Conservation (phyloP, 495 filamentous ascomycete species). For the Letharia columbiana region DNA sequence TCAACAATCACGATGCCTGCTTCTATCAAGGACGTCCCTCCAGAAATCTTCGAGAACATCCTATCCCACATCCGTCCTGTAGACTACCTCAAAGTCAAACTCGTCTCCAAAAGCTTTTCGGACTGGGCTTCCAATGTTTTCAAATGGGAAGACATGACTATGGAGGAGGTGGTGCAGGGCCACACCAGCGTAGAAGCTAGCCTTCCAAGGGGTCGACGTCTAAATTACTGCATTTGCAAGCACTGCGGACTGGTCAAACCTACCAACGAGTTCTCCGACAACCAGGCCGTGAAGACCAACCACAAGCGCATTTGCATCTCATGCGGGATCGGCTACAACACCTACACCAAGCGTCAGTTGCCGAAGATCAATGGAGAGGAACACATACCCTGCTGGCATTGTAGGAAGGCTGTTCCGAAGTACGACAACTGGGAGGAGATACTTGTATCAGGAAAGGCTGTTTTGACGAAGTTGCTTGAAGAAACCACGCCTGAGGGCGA, state of each 20-base stretch:
- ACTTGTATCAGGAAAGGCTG: not conserved
- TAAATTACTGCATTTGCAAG: not conserved
- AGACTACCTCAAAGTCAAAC: constrained; percentile 2
- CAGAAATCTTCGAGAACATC: not conserved
- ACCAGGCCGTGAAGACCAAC: constrained; percentile 1
- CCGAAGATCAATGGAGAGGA: not conserved
- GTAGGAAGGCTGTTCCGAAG: not conserved
- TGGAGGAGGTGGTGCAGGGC: not conserved
- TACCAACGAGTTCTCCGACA: not conserved
- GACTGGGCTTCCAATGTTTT: not conserved
- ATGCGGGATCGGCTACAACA: not conserved
- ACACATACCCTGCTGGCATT: not conserved
- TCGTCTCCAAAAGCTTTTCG: not conserved
- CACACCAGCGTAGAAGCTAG: not conserved
- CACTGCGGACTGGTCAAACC: not conserved
- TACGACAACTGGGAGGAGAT: not conserved
- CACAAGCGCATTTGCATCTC: constrained; percentile 1
- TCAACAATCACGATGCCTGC: not conserved
- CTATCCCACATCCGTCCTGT: not conserved
- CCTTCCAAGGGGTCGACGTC: not conserved
- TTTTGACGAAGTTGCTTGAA: not conserved
- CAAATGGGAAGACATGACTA: not conserved
- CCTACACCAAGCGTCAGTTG: not conserved
- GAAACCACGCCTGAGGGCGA: not conserved
- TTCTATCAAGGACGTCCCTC: not conserved